Conservation (phyloP, 2,329 filamentous ascomycete genomes). For the Penicillium sclerotigenum region DNA sequence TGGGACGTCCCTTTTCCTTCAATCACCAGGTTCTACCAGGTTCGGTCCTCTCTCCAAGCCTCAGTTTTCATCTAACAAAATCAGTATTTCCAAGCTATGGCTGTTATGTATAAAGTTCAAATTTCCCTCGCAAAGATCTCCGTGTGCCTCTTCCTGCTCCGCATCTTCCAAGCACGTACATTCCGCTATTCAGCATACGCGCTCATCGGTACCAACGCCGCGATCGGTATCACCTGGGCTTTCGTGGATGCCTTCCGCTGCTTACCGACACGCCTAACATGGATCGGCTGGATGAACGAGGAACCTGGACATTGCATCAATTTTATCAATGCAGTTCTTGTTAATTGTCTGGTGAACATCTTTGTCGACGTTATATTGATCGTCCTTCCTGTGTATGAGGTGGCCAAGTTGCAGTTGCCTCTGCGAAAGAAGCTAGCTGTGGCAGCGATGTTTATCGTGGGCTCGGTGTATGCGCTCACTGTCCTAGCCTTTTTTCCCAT, state of each 20-base stretch:
- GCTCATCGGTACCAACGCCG: conserved; percentile 16
- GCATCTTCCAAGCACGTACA: conserved; percentile 18
- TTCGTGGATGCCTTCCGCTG: conserved; percentile 20
- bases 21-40: conserved; percentile 17
- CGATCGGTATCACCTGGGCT: conserved; percentile 19
- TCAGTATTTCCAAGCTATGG: conserved; percentile 17
- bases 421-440: conserved; percentile 18
- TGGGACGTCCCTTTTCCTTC: conserved; percentile 20
- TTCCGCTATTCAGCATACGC: conserved; percentile 21
- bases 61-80: not conserved
- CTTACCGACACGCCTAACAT: conserved; percentile 15
- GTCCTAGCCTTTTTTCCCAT: not conserved
- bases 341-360: conserved; percentile 23
- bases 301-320: conserved; percentile 19
- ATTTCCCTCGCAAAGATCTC: conserved; percentile 19
- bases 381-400: conserved; percentile 20
- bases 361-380: conserved; percentile 19
- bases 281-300: conserved; percentile 18
- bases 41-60: not conserved
- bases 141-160: conserved; percentile 22
- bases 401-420: conserved; percentile 19
- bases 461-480: conserved; percentile 10
- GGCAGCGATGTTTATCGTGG: conserved; percentile 17
- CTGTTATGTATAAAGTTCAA: conserved; percentile 20
- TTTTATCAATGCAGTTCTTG: conserved; percentile 17